phyloP scores from a whole-genome alignment of 805 yeast genomes.

The Saccharomycopsis babjevae region DNA sequence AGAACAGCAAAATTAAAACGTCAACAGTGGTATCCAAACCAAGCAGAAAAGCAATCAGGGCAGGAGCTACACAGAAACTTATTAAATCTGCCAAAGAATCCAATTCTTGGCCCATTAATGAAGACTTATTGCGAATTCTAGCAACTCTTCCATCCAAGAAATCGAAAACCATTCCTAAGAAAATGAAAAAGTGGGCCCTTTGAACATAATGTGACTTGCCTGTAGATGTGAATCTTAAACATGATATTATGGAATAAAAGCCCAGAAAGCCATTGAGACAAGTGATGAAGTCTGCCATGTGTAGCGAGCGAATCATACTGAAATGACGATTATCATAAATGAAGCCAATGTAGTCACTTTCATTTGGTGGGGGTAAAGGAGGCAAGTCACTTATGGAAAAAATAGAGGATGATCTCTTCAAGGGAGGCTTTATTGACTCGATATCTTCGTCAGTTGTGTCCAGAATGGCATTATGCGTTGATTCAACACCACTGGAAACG shows the following conservation, averaged over 20 bases:
- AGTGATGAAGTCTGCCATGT: constrained; percentile 94
- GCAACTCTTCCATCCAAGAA: constrained; percentile 97
- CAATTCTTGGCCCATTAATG: constrained; percentile 93
- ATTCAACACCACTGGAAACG: neutral
- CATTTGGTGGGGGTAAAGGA: constrained; percentile 68
- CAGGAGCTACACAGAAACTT: constrained; percentile 94
- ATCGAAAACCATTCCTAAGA: constrained; percentile 90
- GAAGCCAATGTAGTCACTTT: constrained; percentile 66
- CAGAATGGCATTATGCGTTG: neutral
- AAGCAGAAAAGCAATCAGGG: constrained; percentile 80
- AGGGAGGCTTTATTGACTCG: constrained; percentile 11
- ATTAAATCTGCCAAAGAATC: constrained; percentile 93
- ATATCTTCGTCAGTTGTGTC: neutral
- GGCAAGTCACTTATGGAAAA: constrained; percentile 17
- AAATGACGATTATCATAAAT: constrained; percentile 79
- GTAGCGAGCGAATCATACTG: constrained; percentile 75
- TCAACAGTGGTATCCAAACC: constrained; percentile 84
- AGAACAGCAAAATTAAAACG: constrained; percentile 61
- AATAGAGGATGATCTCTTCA: constrained; percentile 16
- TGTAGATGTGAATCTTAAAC: constrained; percentile 70
- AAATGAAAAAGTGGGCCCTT: constrained; percentile 81
- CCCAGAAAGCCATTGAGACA: constrained; percentile 91
- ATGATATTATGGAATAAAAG: constrained; percentile 79
- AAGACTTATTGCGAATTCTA: constrained; percentile 80
- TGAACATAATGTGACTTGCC: constrained; percentile 61